Evolutionary conservation across 306 rosid genomes (phyloP).

Genomic region (Cucurbita maxima): DNA sequence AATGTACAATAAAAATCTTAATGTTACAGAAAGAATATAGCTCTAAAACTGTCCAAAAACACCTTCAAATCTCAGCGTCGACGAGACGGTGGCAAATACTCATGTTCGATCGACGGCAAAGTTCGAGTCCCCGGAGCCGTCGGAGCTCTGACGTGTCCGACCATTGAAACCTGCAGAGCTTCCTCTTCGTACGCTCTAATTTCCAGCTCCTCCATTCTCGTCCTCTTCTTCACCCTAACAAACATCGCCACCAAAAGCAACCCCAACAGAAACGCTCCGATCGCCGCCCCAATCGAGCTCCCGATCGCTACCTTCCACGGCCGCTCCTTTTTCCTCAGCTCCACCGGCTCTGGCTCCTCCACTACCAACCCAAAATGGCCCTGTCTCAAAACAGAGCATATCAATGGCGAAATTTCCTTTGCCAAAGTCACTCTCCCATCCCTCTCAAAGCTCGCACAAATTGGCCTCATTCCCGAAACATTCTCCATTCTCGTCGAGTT

Average conservation of each 20-base stretch:
- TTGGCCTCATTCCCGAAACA: conserved; percentile 19
- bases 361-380: conserved; percentile 88
- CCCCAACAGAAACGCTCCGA: conserved; percentile 71
- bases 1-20: neutral
- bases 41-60: neutral
- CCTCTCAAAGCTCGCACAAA: conserved; percentile 76
- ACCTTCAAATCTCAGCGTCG: conserved; percentile 19
- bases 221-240: conserved; percentile 69
- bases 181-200: conserved; percentile 91
- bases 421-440: conserved; percentile 57
- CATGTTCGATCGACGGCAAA: conserved; percentile 43
- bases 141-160: conserved; percentile 92
- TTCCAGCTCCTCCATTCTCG: conserved; percentile 79
- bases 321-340: conserved; percentile 32
- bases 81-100: conserved; percentile 33
- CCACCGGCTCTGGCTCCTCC: conserved; percentile 30
- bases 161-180: conserved; percentile 94
- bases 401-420: conserved; percentile 25
- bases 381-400: conserved; percentile 54
- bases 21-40: conserved; percentile 5
- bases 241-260: conserved; percentile 86
- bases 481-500: conserved; percentile 26
- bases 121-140: conserved; percentile 57
- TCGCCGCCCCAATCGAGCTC: conserved; percentile 61
- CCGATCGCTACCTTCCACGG: conserved; percentile 80